Evolutionary conservation across 805 yeast genomes (phyloP), one percentile per base, ranked within the genome.

Genomic region (Candida maris): DNA sequence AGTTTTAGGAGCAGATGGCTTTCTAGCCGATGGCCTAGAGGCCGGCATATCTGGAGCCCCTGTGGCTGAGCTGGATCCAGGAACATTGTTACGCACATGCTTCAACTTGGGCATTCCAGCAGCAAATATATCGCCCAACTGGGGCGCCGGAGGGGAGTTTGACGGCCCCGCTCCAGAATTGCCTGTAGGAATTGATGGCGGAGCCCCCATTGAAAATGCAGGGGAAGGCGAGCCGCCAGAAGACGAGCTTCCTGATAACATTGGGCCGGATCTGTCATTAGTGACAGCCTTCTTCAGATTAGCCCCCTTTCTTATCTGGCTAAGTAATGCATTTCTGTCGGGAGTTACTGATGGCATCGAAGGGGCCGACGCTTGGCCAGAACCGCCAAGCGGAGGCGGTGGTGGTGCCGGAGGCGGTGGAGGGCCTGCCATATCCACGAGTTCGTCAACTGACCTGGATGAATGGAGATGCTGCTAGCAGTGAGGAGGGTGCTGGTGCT

Each of bases 61-160:
- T 14, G 57, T 54, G 23, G 48, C 32, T 13, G 48, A 16, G 50
- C 52, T 8, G 26, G 22, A 9, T 5, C 39, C 29, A 29, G 36
- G n/a, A 26, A 34, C 24, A 20, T 49, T 30, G n/a, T n/a, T n/a
- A n/a, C n/a, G n/a, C 12, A 64, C 64, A 40, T 73, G 74, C 39
- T 73, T 77, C 42, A 85, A 66, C 51, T 81, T 81, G 6, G 94
- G 93, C 59, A 85, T 70, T 1, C 94, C 94, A 5, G 82, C 85
- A 3, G 93, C 87, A 60, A 81, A 79, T 12, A 81, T 68, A 34
- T 79, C 82, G 13, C 84, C 86, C 46, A 81, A 61, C 51, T 67
- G 77, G 3, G 81, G 80, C 7, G 59, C 58, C 17, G 48, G 38
- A 12, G 69, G 62, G 7, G 60, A 49, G 9, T 61, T 42, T 10